Evolutionary conservation across 306 rosid genomes (phyloP), one percentile per base, ranked within the genome.

Genomic region (Spatholobus suberectus): DNA sequence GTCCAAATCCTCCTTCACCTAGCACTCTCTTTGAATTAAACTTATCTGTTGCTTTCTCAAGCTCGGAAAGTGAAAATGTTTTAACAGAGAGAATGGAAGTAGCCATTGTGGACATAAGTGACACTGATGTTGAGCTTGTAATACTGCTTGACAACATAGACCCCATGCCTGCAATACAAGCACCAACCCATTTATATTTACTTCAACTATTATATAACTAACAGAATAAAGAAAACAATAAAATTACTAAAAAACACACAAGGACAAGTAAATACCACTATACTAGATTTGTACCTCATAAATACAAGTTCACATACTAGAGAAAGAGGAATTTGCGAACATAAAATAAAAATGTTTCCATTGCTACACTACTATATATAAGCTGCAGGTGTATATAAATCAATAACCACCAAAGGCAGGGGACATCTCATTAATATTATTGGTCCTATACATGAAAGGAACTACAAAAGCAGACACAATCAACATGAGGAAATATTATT

Each of bases 1-100:
- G 91, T 54, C 98, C 97, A 91, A 95, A 95, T 81, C 98, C 98
- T 76, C 98, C 98, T 91, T 93, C 98, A 62, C 98, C 98, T 75
- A 95, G 82, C 76, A 95, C 79, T 83, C 95, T 86, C 89, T 88
- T 90, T 51, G 97, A 89, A 82, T 84, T 93, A 82, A 95, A 95
- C 79, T 89, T 93, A 63, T 89, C 88, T 34, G 98, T 95, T 70
- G 98, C 97, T 85, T 89, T 91, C 88, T 93, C 98, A 78, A 95
- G 85, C 86, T 91, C 98, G 1, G 97, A 81, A 73, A 89, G 90
- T 9, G 92, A 37, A 86, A 95, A 95, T 41, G 95, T 90, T 89
- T 87, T 95, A 57, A 90, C 95, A 81, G 98, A 93, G 73, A 86
- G 97, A 84, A 95, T 77, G 70, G 94, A 85, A 72, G 97, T 90